Evolutionary conservation across 768 basidiomycete species (phyloP), one percentile per base, ranked within the genome.

Genomic region (Tylopilus sp.): DNA sequence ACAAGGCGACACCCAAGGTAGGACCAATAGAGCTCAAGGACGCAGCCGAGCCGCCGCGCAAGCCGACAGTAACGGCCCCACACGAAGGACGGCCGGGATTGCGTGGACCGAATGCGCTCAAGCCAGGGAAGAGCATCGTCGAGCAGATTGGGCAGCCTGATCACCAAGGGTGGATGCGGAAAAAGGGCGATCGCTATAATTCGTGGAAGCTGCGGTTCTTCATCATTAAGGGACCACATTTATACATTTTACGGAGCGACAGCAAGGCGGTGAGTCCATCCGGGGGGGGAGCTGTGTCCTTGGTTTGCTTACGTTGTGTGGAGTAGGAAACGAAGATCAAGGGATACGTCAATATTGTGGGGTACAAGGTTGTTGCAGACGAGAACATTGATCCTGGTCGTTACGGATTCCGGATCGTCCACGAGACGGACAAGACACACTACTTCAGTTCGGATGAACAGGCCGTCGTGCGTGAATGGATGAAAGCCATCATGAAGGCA

Each of bases 401-500:
- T 61, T 98, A 95, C 70, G 95, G 92, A 5, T 98, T 98, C 83
- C 80, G 91, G 59, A 88, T 98, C 56, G 82, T 95, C 28, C 95
- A 98, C 59, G 91, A 93, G 40, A 72, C 79, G 7, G 89, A 92
- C 67, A 91, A 88, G 71, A 76, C 88, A 1, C 93, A 98, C 67
- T 91, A 70, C 64, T 99, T 99, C 71, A 91, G 90, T 56, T 92
- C 91, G 0, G 88, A 93, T 21, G 94, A 98, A 63, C 91, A 92
- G 69, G 62, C 72, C 1, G 71, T 82, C 33, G 79, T 97, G 43
- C 83, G 97, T n/a, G 92, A 92, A 57, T 98, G 97, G 95, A 98
- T 98, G 97, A 99, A 98, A 73, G 92, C 95, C 8, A 82, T 99
- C 58, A 98, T 98, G 92, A 99, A 98, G 68, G 92, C 95, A 3